Percentiles rank a stretch among this genome's conserved stretches.
Evolutionary conservation across 192 early-diverging fungal genomes (phyloP).

Genomic region (Coemansia sp.): DNA sequence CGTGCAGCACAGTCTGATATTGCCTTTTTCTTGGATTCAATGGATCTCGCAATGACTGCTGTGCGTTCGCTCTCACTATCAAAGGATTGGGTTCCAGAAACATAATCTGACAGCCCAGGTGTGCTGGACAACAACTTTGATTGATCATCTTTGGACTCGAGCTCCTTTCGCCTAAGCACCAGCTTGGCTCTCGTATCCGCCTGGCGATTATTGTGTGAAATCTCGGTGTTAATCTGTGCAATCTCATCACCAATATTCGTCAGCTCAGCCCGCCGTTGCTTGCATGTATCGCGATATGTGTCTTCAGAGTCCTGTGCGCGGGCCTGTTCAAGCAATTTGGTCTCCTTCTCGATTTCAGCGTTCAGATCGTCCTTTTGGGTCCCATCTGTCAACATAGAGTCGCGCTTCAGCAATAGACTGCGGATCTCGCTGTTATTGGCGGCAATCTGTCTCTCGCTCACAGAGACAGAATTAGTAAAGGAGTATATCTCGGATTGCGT

Average conservation of each 20-base stretch:
- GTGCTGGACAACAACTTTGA: constrained; percentile 6
- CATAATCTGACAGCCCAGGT: constrained; percentile 15
- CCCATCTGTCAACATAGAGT: constrained; percentile 21
- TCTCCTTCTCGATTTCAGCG: constrained; percentile 31
- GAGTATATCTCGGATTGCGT: constrained; percentile 35
- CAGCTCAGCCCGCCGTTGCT: constrained; percentile 49
- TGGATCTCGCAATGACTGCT: constrained; percentile 17
- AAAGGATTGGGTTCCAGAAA: neutral
- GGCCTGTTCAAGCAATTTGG: constrained; percentile 23
- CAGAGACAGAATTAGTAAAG: constrained; percentile 18
- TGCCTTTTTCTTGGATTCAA: constrained; percentile 25
- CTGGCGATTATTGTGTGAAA: constrained; percentile 59
- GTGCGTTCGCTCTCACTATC: constrained; percentile 26
- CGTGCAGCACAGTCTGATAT: constrained; percentile 8
- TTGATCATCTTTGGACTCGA: constrained; percentile 26
- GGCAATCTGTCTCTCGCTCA: constrained; percentile 22
- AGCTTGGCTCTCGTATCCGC: constrained; percentile 64
- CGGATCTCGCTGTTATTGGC: constrained; percentile 23
- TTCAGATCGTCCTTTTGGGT: constrained; percentile 5
- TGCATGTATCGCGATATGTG: constrained; percentile 20
- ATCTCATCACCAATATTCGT: constrained; percentile 50
- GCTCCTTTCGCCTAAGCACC: constrained; percentile 57
- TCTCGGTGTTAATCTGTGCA: constrained; percentile 55
- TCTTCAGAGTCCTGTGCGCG: constrained; percentile 15
- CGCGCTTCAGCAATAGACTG: constrained; percentile 20